Evolutionary conservation across 768 basidiomycete species (phyloP).

Genomic region (Arthromyces matolae): DNA sequence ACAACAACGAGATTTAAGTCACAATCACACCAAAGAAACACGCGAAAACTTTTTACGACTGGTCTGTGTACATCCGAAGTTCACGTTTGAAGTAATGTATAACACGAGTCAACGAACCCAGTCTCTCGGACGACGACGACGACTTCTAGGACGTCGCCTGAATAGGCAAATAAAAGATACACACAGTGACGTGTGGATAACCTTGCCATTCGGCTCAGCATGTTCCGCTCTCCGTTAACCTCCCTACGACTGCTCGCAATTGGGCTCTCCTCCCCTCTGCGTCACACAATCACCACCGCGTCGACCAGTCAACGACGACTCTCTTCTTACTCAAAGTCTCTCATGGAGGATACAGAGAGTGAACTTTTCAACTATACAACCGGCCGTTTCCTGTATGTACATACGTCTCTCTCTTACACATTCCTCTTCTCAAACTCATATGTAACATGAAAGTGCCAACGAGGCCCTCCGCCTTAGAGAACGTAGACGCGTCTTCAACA

Average conservation of each 20-base stretch:
- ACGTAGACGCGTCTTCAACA: conserved; percentile 32
- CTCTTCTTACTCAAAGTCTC: conserved; percentile 21
- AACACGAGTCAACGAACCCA: too few relatives aligned
- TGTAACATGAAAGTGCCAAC: conserved; percentile 28
- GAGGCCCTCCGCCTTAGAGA: conserved; percentile 33
- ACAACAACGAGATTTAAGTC: too few relatives aligned
- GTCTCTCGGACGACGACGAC: too few relatives aligned
- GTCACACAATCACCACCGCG: conserved; percentile 12
- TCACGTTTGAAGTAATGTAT: too few relatives aligned
- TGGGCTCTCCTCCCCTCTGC: conserved; percentile 16
- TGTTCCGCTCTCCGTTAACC: conserved; percentile 21
- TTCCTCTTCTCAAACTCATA: conserved; percentile 23
- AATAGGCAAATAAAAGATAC: too few relatives aligned
- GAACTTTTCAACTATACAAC: conserved; percentile 35
- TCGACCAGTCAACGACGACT: conserved; percentile 18
- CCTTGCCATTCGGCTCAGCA: too few relatives aligned
- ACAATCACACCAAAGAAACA: too few relatives aligned
- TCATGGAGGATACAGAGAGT: conserved; percentile 21
- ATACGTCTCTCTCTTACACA: conserved; percentile 28
- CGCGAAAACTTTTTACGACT: too few relatives aligned
- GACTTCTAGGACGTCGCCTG: too few relatives aligned
- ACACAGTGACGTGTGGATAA: too few relatives aligned
- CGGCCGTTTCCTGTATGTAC: conserved; percentile 35
- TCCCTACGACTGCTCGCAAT: conserved; percentile 17
- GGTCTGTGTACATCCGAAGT: too few relatives aligned